Percentiles rank a stretch among this genome's conserved stretches.
These are phyloP conservation scores for Colletotrichum godetiae DNA, from an alignment of 2,329 filamentous ascomycete genomes.

Conservation along the genomic window DNA sequence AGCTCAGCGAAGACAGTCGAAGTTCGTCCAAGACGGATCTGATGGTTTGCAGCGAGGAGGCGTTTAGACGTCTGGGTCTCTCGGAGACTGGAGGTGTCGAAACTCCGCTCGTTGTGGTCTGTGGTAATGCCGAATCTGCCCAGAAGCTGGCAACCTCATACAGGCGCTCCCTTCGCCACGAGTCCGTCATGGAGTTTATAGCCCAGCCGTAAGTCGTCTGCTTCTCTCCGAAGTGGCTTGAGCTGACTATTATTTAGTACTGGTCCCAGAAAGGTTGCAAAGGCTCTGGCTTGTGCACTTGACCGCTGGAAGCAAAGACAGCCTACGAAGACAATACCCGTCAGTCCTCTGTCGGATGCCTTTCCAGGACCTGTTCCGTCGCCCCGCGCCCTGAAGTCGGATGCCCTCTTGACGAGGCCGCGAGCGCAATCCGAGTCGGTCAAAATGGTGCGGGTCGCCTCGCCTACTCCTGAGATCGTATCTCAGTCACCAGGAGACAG, in stretches of 20 bases:
- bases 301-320: constrained; percentile 33
- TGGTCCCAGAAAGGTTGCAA: constrained; percentile 38
- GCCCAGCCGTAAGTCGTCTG: constrained; percentile 37
- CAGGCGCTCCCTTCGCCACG: constrained; percentile 9
- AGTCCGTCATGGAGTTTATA: constrained; percentile 37
- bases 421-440: constrained; percentile 29
- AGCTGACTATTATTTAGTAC: constrained; percentile 2
- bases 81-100: constrained; percentile 35
- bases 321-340: neutral
- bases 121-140: constrained; percentile 35
- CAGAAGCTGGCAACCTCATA: constrained; percentile 32
- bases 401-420: neutral
- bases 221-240: neutral
- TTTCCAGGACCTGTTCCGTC: neutral
- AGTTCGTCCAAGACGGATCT: constrained; percentile 37
- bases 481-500: constrained; percentile 8
- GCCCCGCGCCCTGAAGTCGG: neutral
- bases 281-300: constrained; percentile 32
- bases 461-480: neutral
- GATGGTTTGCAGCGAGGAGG: constrained; percentile 42
- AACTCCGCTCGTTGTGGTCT: constrained; percentile 36
- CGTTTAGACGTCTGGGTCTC: constrained; percentile 35
- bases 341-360: constrained; percentile 9
- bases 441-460: constrained; percentile 3
- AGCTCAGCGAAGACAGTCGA: constrained; percentile 34